These are phyloP conservation scores for Nothophoma quercina DNA, from an alignment of 2,329 filamentous ascomycete genomes.

Conservation along the genomic window DNA sequence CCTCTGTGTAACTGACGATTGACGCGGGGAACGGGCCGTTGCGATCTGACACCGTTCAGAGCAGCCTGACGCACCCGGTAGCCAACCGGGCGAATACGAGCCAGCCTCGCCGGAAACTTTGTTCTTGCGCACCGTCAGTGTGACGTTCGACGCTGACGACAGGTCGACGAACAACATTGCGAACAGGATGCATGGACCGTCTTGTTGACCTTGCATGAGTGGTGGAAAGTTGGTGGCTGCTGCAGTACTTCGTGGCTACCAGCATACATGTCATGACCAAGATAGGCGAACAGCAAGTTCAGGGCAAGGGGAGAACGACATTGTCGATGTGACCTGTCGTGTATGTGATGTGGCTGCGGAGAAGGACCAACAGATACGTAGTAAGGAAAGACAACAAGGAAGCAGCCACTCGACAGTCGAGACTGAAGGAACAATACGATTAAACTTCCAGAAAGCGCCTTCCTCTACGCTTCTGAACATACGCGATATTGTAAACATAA, in stretches of 20 bases:
- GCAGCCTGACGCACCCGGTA: slow-evolving; percentile 21
- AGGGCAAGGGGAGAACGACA: not conserved
- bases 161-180: not conserved
- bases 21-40: slow-evolving; percentile 39
- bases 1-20: slow-evolving; percentile 11
- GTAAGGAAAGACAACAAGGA: not conserved
- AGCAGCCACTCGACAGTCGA: not conserved
- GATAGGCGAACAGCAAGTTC: not conserved
- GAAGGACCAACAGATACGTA: not conserved
- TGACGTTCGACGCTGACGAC: slow-evolving; percentile 2
- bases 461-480: no score
- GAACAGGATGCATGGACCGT: not conserved
- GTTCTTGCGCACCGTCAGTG: slow-evolving; percentile 5
- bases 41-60: slow-evolving; percentile 35
- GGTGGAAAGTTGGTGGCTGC: not conserved
- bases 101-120: slow-evolving; percentile 10
- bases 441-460: no score
- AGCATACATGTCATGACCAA: not conserved
- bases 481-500: no score
- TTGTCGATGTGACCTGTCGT: not conserved
- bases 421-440: no score
- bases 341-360: not conserved
- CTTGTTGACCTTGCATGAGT: not conserved
- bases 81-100: slow-evolving; percentile 23
- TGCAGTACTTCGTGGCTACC: not conserved